Conservation (phyloP, 805 yeast genomes). For the Cyberlindnera lachancei region DNA sequence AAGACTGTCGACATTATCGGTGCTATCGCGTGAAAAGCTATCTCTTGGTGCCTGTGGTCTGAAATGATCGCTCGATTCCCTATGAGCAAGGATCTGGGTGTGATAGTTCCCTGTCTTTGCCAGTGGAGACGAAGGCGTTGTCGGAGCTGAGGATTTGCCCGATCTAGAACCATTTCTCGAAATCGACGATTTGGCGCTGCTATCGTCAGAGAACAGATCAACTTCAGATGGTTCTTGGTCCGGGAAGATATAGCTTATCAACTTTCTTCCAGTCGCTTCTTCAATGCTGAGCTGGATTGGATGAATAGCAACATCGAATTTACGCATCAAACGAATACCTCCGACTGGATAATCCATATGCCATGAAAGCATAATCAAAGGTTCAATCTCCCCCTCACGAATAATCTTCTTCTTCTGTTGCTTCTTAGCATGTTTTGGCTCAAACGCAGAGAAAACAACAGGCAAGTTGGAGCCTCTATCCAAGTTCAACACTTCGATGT, state of each 20-base stretch:
- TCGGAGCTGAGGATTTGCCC: not conserved
- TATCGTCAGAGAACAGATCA: constrained; percentile 7
- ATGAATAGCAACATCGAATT: constrained; percentile 48
- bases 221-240: constrained; percentile 21
- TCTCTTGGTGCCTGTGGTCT: not conserved
- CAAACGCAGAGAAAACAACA: constrained; percentile 55
- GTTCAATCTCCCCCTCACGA: constrained; percentile 17
- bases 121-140: not conserved
- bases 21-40: not conserved
- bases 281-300: constrained; percentile 74
- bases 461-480: constrained; percentile 54
- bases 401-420: constrained; percentile 10
- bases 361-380: constrained; percentile 53
- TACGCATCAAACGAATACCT: constrained; percentile 75
- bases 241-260: constrained; percentile 71
- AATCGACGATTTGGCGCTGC: not conserved
- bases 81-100: not conserved
- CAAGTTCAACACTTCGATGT: constrained; percentile 65
- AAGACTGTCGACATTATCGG: constrained; percentile 6
- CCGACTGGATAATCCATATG: constrained; percentile 81
- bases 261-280: constrained; percentile 53
- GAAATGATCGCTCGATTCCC: not conserved
- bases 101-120: not conserved
- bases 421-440: constrained; percentile 7
- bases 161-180: not conserved